A percentile compares a stretch with the other conserved stretches of the same genome.
Evolutionary conservation across 2,329 filamentous ascomycete species (phyloP).

Genomic region (Fusarium nygamai): DNA sequence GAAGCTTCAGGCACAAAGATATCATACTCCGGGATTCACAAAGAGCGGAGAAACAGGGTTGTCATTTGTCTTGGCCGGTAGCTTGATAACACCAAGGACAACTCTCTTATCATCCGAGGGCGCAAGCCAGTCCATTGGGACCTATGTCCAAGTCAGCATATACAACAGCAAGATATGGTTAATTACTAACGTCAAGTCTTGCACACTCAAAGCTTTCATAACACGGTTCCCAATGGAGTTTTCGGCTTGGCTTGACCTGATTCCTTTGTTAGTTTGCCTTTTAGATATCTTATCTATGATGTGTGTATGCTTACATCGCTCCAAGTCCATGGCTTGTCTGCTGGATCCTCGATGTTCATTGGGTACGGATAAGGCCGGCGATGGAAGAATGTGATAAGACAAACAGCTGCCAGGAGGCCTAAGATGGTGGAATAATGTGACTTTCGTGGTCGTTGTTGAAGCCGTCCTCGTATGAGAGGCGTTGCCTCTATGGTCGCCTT

Average conservation of each 20-base stretch:
- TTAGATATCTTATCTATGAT: neutral
- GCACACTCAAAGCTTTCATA: constrained; percentile 48
- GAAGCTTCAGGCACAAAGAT: neutral
- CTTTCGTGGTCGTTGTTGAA: constrained; percentile 8
- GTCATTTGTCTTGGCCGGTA: constrained; percentile 45
- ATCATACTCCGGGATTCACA: constrained; percentile 49
- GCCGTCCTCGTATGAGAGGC: constrained; percentile 21
- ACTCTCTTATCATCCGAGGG: constrained; percentile 44
- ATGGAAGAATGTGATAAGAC: constrained; percentile 36
- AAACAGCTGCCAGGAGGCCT: constrained; percentile 32
- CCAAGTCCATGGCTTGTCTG: constrained; percentile 41
- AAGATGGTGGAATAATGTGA: constrained; percentile 12
- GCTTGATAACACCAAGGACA: constrained; percentile 46
- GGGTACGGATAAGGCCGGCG: constrained; percentile 13
- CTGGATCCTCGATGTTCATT: neutral
- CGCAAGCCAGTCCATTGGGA: constrained; percentile 50
- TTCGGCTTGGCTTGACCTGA: constrained; percentile 49
- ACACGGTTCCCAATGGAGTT: constrained; percentile 47
- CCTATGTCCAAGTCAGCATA: constrained; percentile 31
- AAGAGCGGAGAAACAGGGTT: constrained; percentile 46
- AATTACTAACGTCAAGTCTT: constrained; percentile 45
- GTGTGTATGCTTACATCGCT: constrained; percentile 33
- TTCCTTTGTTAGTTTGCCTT: neutral
- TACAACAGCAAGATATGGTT: neutral
- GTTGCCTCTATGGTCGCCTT: constrained; percentile 21